Base-by-base conservation (phyloP, 108 stramenopile genomes). In the Skeletonema costatum region DNA sequence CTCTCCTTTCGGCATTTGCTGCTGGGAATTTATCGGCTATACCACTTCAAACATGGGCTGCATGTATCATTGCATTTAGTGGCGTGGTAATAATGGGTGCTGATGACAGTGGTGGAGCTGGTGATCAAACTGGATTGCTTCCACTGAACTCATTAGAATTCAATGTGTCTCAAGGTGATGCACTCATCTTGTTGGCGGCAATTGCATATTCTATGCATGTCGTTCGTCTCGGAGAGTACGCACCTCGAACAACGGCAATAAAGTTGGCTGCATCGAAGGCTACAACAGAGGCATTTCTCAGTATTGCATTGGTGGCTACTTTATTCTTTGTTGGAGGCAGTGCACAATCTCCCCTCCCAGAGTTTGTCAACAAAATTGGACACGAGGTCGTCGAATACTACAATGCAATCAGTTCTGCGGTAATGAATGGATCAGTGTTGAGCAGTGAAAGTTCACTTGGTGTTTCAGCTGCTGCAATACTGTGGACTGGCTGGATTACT, bases 401-500 rank as follows among this genome's bases (percentile, higher is more conserved):
- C 65, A 51, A 64, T 48, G 38, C 73, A 32, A 63, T 76, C 19
- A 29, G 32, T 4, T 46, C 82, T 6, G 32, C 42, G 1, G 17
- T 70, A 35, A 58, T 29, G 30, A 59, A 21, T 10, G 71, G 64
- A 2, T 66, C 11, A 48, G 84, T 10, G 42, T 81, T 29, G 13
- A 41, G 17, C 64, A 75, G 16, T 50, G 87, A 21, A 35, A 81
- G 19, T 32, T 79, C 58, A 59, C 58, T 75, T 80, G 87, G 46
- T 74, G 74, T 36, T 31, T 92, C 87, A 5, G 63, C 86, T 60
- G 82, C 61, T 8, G 90, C 92, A 12, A 84, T 76, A 10, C 70
- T 90, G 13, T 96, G 96, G 96, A 92, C 87, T 17, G 96, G 96
- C 0, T 77, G 72, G 72, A 81, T 94, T 2, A 94, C 93, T 0